Percentiles rank a stretch among this genome's conserved stretches.
Conservation (phyloP, 768 basidiomycete species). For the Boletus reticuloceps region DNA sequence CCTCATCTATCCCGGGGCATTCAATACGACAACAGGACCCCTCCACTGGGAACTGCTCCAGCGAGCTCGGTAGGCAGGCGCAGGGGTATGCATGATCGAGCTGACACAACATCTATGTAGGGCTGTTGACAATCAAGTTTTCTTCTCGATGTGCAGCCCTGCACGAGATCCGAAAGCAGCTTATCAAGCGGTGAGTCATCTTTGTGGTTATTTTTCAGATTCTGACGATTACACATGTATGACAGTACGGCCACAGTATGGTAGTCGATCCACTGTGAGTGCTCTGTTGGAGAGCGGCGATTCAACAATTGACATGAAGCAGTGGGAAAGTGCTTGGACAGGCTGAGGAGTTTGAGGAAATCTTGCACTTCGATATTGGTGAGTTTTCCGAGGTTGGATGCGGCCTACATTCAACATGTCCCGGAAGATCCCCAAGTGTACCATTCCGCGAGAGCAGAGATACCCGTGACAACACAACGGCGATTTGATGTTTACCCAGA, state of each 20-base stretch:
- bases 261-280: constrained; percentile 86
- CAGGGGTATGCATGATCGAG: not conserved
- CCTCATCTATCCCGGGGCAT: constrained; percentile 91
- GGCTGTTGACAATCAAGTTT: constrained; percentile 97
- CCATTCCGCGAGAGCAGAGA: constrained; percentile 67
- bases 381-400: constrained; percentile 27
- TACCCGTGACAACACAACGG: constrained; percentile 90
- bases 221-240: not conserved
- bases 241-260: constrained; percentile 87
- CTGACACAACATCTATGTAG: constrained; percentile 39
- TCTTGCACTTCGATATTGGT: constrained; percentile 83
- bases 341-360: constrained; percentile 74
- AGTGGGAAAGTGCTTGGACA: constrained; percentile 77
- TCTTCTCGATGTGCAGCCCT: constrained; percentile 92
- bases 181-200: constrained; percentile 78
- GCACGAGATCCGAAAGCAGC: constrained; percentile 78
- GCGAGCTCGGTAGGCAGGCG: constrained; percentile 59
- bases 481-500: constrained; percentile 92
- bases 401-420: constrained; percentile 12
- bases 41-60: constrained; percentile 95
- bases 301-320: constrained; percentile 8
- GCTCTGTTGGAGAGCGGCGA: not conserved
- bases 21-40: constrained; percentile 94
- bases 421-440: constrained; percentile 60
- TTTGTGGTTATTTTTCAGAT: not conserved